phyloP scores from a whole-genome alignment of 768 basidiomycete species.

The Pleurotus djamor region DNA sequence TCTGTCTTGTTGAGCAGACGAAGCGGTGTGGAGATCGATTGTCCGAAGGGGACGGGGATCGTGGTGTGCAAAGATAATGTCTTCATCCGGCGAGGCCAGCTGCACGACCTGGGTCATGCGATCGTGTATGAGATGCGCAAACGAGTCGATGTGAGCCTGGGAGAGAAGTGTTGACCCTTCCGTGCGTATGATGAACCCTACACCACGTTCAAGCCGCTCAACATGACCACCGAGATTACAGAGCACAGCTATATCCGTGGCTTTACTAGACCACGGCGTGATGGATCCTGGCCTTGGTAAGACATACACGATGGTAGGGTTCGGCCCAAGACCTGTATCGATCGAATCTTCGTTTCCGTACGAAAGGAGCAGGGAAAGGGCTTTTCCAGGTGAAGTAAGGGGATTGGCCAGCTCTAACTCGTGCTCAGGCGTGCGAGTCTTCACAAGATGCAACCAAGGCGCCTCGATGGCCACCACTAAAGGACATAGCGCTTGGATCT shows the following conservation, averaged over 20 bases:
- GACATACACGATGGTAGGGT: conserved; percentile 61
- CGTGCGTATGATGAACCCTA: conserved; percentile 62
- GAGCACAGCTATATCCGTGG: conserved; percentile 89
- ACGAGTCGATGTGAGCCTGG: conserved; percentile 42
- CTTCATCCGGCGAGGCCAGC: conserved; percentile 54
- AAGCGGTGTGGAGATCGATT: conserved; percentile 51
- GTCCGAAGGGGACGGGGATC: conserved; percentile 66
- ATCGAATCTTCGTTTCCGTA: conserved; percentile 76
- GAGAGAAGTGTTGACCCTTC: conserved; percentile 36
- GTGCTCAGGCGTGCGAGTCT: conserved; percentile 44
- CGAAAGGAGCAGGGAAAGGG: conserved; percentile 69
- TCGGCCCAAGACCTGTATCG: conserved; percentile 36
- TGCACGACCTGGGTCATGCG: conserved; percentile 92
- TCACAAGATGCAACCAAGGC: conserved; percentile 84
- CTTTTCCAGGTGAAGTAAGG: conserved; percentile 41
- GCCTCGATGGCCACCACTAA: conserved; percentile 72
- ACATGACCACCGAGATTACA: conserved; percentile 77
- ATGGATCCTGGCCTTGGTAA: conserved; percentile 87
- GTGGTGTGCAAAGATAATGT: conserved; percentile 56
- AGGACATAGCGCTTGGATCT: conserved; percentile 51
- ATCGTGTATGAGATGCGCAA: conserved; percentile 82
- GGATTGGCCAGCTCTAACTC: conserved; percentile 45
- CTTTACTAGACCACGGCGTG: conserved; percentile 99
- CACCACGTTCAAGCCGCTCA: conserved; percentile 84
- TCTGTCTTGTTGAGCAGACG: conserved; percentile 17